phyloP scores from a whole-genome alignment of 1,284 basidiomycete genomes.

The Caloboletus inedulis region DNA sequence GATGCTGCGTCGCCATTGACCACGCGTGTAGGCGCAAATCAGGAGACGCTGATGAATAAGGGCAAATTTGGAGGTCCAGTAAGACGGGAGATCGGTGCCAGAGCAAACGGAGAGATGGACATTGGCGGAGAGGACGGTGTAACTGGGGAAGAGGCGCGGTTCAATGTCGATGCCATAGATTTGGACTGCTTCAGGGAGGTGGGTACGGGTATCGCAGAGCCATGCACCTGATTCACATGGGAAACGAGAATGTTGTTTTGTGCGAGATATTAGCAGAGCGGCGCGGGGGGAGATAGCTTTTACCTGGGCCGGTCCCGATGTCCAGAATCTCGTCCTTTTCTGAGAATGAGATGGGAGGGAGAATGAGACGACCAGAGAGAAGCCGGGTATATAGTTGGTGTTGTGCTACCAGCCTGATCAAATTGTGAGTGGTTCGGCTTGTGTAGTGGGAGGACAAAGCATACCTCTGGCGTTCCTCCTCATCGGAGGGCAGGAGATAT shows the following conservation, averaged over 20 bases:
- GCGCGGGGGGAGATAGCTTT: not conserved
- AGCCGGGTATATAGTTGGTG: conserved; percentile 20
- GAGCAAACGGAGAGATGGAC: conserved; percentile 22
- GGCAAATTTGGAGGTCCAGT: conserved; percentile 29
- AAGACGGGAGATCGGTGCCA: conserved; percentile 16
- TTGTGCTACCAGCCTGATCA: conserved; percentile 16
- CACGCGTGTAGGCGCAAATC: conserved; percentile 25
- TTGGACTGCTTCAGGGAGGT: conserved; percentile 19
- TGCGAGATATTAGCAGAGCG: not conserved
- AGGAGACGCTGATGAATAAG: conserved; percentile 35
- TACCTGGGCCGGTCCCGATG: conserved; percentile 25
- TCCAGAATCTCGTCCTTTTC: conserved; percentile 25
- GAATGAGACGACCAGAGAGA: conserved; percentile 20
- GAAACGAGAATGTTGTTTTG: not conserved
- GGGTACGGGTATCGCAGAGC: conserved; percentile 18
- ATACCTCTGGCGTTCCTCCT: conserved; percentile 27
- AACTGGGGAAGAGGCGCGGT: conserved; percentile 15
- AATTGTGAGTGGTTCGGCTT: not conserved
- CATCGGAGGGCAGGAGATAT: conserved; percentile 29
- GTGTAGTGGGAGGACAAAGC: not conserved
- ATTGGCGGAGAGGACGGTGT: conserved; percentile 8
- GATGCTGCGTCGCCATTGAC: conserved; percentile 27
- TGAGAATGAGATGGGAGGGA: conserved; percentile 17
- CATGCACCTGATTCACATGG: conserved; percentile 14
- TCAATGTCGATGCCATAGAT: conserved; percentile 24